Conservation (phyloP, 495 filamentous ascomycete species). For the Trichoderma orchidacearum region DNA sequence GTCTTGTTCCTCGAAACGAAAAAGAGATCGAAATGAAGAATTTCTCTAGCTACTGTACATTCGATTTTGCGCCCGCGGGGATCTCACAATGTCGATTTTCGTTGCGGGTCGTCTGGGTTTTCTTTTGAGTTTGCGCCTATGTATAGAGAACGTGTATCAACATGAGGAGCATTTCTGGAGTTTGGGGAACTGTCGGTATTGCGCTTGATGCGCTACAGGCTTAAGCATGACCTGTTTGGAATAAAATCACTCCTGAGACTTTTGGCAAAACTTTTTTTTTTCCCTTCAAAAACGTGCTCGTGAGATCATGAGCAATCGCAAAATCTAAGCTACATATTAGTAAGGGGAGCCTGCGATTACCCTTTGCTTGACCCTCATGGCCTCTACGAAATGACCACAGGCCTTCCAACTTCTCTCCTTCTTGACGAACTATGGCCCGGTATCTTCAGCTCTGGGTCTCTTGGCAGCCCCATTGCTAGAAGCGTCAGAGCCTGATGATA, state of each 20-base stretch:
- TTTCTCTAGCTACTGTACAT: not conserved
- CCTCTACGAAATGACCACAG: too few species aligned
- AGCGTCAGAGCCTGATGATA: not conserved
- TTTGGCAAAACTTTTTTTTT: not conserved
- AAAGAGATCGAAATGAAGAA: slow-evolving; percentile 22
- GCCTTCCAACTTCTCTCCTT: too few species aligned
- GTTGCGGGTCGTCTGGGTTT: not conserved
- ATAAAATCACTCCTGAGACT: not conserved
- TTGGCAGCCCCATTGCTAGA: not conserved
- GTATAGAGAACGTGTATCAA: not conserved
- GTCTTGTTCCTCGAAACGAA: slow-evolving; percentile 91
- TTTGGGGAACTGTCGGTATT: not conserved
- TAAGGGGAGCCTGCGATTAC: too few species aligned
- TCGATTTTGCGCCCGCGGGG: not conserved
- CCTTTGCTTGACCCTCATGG: too few species aligned
- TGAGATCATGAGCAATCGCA: not conserved
- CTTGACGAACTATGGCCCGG: too few species aligned
- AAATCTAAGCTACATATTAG: not conserved
- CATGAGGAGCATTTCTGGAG: not conserved
- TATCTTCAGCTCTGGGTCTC: not conserved
- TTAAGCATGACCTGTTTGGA: not conserved
- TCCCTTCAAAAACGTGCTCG: not conserved
- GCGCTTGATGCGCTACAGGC: not conserved
- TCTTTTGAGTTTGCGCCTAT: not conserved
- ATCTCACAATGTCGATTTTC: not conserved